These are phyloP conservation scores for Monosporascus sp. DNA, from an alignment of 2,329 filamentous ascomycete species.

Conservation along the genomic window DNA sequence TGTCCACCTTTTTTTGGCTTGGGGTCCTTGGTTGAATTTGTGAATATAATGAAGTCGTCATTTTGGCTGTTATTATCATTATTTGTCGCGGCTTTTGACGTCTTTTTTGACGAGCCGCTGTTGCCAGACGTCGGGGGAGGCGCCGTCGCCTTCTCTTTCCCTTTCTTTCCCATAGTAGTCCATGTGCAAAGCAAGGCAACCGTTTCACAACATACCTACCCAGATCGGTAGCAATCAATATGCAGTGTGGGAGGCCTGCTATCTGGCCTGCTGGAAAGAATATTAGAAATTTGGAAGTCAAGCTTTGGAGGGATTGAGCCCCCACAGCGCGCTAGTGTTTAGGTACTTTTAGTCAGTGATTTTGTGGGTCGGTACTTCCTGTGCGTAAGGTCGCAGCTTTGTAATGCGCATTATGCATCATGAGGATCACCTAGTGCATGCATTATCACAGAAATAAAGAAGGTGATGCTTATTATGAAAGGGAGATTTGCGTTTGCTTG, in stretches of 20 bases:
- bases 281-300: not conserved
- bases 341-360: not conserved
- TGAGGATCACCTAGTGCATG: too few species aligned
- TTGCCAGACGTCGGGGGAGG: conserved; percentile 23
- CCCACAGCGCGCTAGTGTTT: too few species aligned
- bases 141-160: conserved; percentile 43
- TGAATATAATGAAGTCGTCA: conserved; percentile 50
- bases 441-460: too few species aligned
- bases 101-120: conserved; percentile 25
- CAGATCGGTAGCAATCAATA: too few species aligned
- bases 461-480: too few species aligned
- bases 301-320: too few species aligned
- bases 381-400: not conserved
- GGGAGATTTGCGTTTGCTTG: too few species aligned
- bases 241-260: not conserved
- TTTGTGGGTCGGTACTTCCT: not conserved
- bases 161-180: conserved; percentile 45
- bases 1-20: conserved; percentile 37
- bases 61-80: conserved; percentile 27
- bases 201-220: too few species aligned
- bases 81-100: conserved; percentile 26
- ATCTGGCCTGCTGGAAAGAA: not conserved
- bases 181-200: conserved; percentile 8
- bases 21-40: conserved; percentile 51
- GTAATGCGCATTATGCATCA: too few species aligned